Evolutionary conservation across 2,329 filamentous ascomycete species (phyloP), one percentile per base, ranked within the genome.

Genomic region (Cladosporium velox): DNA sequence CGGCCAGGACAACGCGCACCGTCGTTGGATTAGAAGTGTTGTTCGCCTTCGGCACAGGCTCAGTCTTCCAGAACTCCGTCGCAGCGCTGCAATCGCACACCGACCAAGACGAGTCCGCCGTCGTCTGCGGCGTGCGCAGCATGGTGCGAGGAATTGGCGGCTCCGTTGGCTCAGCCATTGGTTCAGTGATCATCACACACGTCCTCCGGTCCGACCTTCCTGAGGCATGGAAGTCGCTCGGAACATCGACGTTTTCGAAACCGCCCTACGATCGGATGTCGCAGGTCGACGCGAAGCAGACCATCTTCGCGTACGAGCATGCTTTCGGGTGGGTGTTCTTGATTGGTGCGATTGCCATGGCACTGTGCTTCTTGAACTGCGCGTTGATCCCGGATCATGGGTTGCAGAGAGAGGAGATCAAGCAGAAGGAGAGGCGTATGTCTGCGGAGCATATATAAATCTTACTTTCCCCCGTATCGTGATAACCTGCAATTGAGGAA

Each of bases 61-160:
- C 66, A 18, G 67, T 64, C 11, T 73, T 72, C 65, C 70, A 71
- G 26, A 72, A 71, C 63, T 70, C 68, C 14, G 68, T 73, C 65
- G 66, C 69, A 28, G 70, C 68, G 1, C 67, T 73, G 35, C 61
- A 65, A n/a, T 65, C 65, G 21, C 68, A 73, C 59, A 71, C 70
- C 14, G 61, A 54, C 12, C 61, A 57, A 15, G 68, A 69, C 6
- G 65, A 67, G 3, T 65, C 66, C 24, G 70, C 70, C 18, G 65
- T 70, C 2, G 69, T 71, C 1, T 65, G 71, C 14, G 69, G 70
- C 26, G 66, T 69, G 18, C 59, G 70, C 32, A 73, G 72, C 62
- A 65, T 71, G 11, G 62, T 72, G 11, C 67, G 70, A 21, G 70
- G 67, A 54, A 62, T 71, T 15, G 71, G 71, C 12, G 71, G 71